phyloP scores from a whole-genome alignment of 2,329 filamentous ascomycete genomes.

The Fusarium redolens region DNA sequence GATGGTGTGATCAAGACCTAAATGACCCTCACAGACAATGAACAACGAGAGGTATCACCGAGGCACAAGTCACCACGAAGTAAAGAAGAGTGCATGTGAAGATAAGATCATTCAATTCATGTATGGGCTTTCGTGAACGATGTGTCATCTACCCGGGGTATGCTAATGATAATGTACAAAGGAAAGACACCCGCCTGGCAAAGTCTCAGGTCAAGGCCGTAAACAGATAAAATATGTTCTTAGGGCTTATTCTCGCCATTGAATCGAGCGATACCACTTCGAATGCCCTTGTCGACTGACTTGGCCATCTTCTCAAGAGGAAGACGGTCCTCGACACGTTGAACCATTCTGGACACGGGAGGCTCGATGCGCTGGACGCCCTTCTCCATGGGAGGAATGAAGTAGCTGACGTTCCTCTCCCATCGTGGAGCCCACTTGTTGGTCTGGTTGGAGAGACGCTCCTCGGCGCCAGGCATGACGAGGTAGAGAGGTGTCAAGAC shows the following conservation, averaged over 20 bases:
- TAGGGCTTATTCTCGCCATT: slow-evolving; percentile 44
- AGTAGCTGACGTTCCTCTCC: slow-evolving; percentile 68
- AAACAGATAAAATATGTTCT: neutral
- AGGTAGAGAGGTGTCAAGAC: slow-evolving; percentile 68
- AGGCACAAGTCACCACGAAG: neutral
- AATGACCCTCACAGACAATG: neutral
- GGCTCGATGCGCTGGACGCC: slow-evolving; percentile 62
- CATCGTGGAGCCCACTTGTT: slow-evolving; percentile 69
- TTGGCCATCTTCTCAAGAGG: slow-evolving; percentile 64
- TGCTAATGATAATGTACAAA: slow-evolving; percentile 39
- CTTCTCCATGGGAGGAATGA: slow-evolving; percentile 60
- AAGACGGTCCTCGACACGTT: slow-evolving; percentile 59
- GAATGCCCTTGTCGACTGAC: slow-evolving; percentile 60
- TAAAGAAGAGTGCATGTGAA: neutral
- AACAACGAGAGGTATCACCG: neutral
- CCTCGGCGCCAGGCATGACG: slow-evolving; percentile 66
- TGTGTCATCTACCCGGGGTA: slow-evolving; percentile 31
- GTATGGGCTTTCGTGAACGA: slow-evolving; percentile 12
- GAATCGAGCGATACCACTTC: slow-evolving; percentile 57
- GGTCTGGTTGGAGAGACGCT: slow-evolving; percentile 65
- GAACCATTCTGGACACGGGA: slow-evolving; percentile 58
- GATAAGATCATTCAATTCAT: slow-evolving; percentile 23
- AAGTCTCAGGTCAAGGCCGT: neutral
- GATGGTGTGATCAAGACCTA: neutral
- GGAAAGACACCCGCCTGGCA: slow-evolving; percentile 6